phyloP scores from a whole-genome alignment of 2,329 filamentous ascomycete genomes.

The Aureobasidium zeae region DNA sequence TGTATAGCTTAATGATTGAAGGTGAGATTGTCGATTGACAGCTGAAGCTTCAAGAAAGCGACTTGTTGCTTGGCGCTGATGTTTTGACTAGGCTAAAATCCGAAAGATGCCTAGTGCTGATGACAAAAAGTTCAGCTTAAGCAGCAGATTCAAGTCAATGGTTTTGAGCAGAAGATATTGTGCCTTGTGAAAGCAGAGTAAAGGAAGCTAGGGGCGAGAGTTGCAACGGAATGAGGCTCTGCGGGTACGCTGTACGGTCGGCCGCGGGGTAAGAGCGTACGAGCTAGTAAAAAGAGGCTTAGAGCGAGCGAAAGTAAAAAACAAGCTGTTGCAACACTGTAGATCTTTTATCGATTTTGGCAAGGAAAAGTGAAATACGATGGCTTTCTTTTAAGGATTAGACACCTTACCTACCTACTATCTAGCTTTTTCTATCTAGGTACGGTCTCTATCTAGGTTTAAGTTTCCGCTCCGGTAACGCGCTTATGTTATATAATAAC shows the following conservation, averaged over 20 bases:
- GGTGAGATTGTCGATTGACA: not conserved
- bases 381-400: too few species aligned
- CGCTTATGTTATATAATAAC: too few species aligned
- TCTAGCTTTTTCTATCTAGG: too few species aligned
- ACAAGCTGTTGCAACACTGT: too few species aligned
- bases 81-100: not conserved
- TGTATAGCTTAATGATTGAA: not conserved
- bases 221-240: constrained; percentile 11
- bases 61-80: not conserved
- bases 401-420: too few species aligned
- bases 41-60: not conserved
- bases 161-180: constrained; percentile 5
- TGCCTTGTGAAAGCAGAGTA: constrained; percentile 2
- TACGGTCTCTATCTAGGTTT: too few species aligned
- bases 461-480: too few species aligned
- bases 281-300: not conserved
- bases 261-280: not conserved
- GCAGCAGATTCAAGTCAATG: not conserved
- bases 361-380: not conserved
- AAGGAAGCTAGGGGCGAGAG: constrained; percentile 10
- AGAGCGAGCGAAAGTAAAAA: too few species aligned
- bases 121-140: not conserved
- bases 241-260: constrained; percentile 4
- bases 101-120: not conserved
- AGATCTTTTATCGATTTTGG: too few species aligned